Evolutionary conservation across 1,284 basidiomycete species (phyloP).

Genomic region (Abortiporus biennis): DNA sequence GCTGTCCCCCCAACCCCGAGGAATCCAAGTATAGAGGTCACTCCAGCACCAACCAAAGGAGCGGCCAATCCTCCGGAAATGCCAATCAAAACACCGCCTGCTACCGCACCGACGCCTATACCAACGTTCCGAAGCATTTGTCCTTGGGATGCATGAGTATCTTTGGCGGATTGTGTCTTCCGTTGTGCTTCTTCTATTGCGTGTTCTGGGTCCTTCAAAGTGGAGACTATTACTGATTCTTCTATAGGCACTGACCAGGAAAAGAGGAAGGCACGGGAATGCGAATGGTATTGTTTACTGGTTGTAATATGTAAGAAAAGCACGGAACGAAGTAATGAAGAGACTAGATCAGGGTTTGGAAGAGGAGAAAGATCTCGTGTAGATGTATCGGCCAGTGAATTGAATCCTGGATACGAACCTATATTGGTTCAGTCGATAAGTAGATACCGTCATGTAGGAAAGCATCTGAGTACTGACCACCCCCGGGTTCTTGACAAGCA

Average conservation of each 20-base stretch:
- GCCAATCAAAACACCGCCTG: conserved; percentile 50
- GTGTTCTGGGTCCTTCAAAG: conserved; percentile 42
- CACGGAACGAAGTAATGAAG: conserved; percentile 39
- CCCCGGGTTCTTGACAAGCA: conserved; percentile 40
- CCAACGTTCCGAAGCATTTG: conserved; percentile 38
- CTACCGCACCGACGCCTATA: conserved; percentile 48
- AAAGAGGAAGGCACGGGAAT: conserved; percentile 44
- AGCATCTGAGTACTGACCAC: conserved; percentile 24
- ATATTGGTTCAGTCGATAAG: neutral
- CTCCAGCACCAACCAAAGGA: conserved; percentile 50
- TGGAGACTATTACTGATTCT: conserved; percentile 38
- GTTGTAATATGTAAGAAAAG: conserved; percentile 46
- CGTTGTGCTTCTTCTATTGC: conserved; percentile 41
- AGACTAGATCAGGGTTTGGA: conserved; percentile 29
- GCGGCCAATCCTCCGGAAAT: conserved; percentile 53
- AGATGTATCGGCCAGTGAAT: conserved; percentile 40
- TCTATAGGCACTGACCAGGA: conserved; percentile 34
- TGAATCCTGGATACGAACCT: conserved; percentile 35
- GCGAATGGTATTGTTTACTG: conserved; percentile 44
- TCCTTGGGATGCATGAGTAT: conserved; percentile 37
- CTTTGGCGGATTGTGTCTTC: conserved; percentile 33
- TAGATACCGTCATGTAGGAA: neutral
- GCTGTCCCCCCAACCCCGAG: conserved; percentile 48
- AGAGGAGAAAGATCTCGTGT: conserved; percentile 34
- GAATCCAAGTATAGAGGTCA: conserved; percentile 41